Conservation (phyloP, 2,329 filamentous ascomycete genomes). For the Cordyceps cicadae region DNA sequence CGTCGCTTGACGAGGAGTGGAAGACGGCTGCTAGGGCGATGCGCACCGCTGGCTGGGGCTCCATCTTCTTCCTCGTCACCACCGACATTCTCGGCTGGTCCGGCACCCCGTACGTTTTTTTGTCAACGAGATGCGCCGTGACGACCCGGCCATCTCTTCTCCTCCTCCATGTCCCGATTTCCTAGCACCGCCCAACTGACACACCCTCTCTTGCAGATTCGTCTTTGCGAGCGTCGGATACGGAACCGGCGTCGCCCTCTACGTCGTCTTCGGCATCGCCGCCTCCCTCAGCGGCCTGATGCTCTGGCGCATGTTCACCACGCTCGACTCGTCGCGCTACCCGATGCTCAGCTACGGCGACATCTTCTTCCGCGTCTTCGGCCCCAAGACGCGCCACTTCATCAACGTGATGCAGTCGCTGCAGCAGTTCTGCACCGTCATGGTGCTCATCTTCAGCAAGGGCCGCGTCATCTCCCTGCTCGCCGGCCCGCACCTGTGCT, state of each 20-base stretch:
- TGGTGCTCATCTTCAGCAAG: constrained; percentile 42
- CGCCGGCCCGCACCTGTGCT: constrained; percentile 35
- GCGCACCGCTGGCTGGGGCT: constrained; percentile 37
- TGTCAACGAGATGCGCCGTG: not conserved
- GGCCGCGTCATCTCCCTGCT: constrained; percentile 48
- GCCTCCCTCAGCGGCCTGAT: constrained; percentile 33
- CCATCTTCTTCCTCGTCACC: constrained; percentile 41
- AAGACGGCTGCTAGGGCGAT: constrained; percentile 35
- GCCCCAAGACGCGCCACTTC: constrained; percentile 32
- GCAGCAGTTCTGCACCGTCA: constrained; percentile 41
- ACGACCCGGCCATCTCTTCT: not conserved
- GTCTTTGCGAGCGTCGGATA: constrained; percentile 28
- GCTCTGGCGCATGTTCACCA: constrained; percentile 35
- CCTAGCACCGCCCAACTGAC: not conserved
- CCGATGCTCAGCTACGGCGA: constrained; percentile 39
- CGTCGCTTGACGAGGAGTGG: constrained; percentile 30
- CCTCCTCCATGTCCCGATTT: not conserved
- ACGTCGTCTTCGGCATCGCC: constrained; percentile 33
- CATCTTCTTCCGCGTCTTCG: constrained; percentile 38
- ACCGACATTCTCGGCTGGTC: constrained; percentile 39
- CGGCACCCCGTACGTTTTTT: constrained; percentile 24
- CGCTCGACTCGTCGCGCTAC: constrained; percentile 37
- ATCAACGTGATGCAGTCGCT: constrained; percentile 40
- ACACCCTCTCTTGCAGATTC: not conserved
- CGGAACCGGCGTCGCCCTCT: constrained; percentile 35